Evolutionary conservation across 306 rosid genomes (phyloP), one percentile per base, ranked within the genome.

Genomic region (Vigna hirtella): DNA sequence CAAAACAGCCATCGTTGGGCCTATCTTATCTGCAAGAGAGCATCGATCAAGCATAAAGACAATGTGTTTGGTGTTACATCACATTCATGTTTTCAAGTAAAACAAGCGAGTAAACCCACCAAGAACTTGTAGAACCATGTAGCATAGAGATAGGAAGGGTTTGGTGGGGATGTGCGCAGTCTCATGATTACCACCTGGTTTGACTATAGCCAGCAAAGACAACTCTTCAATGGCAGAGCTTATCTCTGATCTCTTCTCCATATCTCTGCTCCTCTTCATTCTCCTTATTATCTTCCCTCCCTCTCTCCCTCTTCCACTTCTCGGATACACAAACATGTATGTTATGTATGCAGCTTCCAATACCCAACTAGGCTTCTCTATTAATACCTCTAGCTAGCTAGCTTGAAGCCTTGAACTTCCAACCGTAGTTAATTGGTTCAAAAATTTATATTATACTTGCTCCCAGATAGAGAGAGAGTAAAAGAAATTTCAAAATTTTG

Each of bases 1-100:
- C 67, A 95, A 56, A 84, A 95, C 99, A 72, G 90, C 86, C 99
- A 95, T 95, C 7, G 93, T 89, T 51, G 99, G 99, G 7, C 98
- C 99, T 67, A 95, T 89, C 90, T 91, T 93, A 88, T 95, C 99
- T 95, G 90, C 88, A 87, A 58, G 28, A 77, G 16, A 74, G 14
- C 4, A 65, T 61, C 61, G 58, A 42, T 28, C 45, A 74, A 22
- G 55, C 71, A 82, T 48, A 73, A 69, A 51, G 72, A 70, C 72
- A 79, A 66, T 36, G 56, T 66, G 51, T 69, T 73, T 42, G 59
- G 63, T 70, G 56, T 17, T 34, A 72, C 53, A 66, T 66, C 76
- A 72, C 74, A 48, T 77, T 61, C 72, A 71, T 32, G 81, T 49
- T 70, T 58, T 38, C 70, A 74, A 81, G 77, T 71, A 84, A 67